phyloP scores from a whole-genome alignment of 2,329 filamentous ascomycete genomes.

The Fusarium temperatum region DNA sequence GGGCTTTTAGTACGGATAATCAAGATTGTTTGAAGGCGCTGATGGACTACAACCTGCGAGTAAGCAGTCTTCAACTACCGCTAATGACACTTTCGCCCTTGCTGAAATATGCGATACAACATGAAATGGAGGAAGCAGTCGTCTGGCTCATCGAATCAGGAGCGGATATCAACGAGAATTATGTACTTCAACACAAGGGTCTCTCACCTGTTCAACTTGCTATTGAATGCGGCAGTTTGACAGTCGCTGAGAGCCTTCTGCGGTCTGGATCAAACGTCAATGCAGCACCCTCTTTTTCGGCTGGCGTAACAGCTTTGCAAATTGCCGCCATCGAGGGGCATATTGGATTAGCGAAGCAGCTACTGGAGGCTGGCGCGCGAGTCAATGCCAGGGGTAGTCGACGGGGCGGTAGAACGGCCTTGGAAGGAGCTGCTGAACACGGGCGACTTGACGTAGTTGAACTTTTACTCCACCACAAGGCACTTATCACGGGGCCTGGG shows the following conservation, averaged over 20 bases:
- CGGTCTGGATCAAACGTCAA: not conserved
- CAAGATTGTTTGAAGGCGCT: rapidly evolving
- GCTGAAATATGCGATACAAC: rapidly evolving
- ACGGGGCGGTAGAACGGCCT: not conserved
- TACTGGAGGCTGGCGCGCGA: not conserved
- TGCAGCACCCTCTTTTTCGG: not conserved
- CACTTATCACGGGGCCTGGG: not conserved
- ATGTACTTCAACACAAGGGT: rapidly evolving
- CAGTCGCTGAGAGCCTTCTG: not conserved
- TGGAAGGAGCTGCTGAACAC: constrained; percentile 4
- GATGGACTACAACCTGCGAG: rapidly evolving
- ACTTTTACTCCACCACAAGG: not conserved
- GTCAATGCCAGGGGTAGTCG: not conserved
- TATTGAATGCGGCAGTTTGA: not conserved
- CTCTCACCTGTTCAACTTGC: not conserved
- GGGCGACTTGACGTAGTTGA: constrained; percentile 1
- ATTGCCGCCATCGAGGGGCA: not conserved
- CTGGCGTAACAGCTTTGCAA: not conserved
- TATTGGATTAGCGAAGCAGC: not conserved
- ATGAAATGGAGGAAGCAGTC: not conserved
- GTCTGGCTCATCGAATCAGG: not conserved
- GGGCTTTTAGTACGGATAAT: not conserved
- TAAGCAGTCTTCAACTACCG: not conserved
- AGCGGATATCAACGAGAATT: not conserved
- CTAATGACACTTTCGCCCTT: not conserved